Evolutionary conservation across 192 early-diverging fungal species (phyloP).

Genomic region (Backusella westeae): DNA sequence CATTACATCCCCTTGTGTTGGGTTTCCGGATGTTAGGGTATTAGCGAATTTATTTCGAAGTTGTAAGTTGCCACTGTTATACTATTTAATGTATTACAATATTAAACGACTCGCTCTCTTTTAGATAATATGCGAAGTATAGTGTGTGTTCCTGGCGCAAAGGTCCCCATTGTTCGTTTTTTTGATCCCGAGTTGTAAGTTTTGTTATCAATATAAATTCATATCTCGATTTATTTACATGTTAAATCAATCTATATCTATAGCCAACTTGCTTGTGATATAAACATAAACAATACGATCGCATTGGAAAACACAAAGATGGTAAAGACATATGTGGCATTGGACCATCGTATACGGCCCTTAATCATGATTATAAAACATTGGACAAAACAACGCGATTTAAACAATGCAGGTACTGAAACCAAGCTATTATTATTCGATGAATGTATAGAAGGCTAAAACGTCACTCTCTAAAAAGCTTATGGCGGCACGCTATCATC

Average conservation of each 20-base stretch:
- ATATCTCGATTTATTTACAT: not conserved
- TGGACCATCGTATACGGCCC: slow-evolving; percentile 83
- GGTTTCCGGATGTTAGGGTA: slow-evolving; percentile 69
- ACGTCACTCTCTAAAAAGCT: slow-evolving; percentile 42
- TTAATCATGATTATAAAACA: slow-evolving; percentile 90
- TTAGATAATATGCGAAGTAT: slow-evolving; percentile 78
- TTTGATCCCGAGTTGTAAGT: slow-evolving; percentile 85
- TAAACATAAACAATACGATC: slow-evolving; percentile 91
- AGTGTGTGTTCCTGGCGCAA: slow-evolving; percentile 77
- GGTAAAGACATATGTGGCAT: slow-evolving; percentile 84
- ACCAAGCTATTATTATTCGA: not conserved
- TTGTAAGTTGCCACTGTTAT: slow-evolving; percentile 38
- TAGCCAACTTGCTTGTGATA: slow-evolving; percentile 79
- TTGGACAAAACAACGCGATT: slow-evolving; percentile 80
- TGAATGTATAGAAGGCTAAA: not conserved
- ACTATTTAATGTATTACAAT: not conserved
- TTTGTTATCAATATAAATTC: not conserved
- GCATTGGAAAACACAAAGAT: slow-evolving; percentile 87
- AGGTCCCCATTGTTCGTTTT: slow-evolving; percentile 91
- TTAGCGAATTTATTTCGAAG: slow-evolving; percentile 71
- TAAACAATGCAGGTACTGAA: slow-evolving; percentile 81
- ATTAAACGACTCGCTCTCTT: not conserved
- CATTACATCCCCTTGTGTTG: slow-evolving; percentile 76
- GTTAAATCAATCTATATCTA: not conserved
- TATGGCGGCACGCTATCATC: slow-evolving; percentile 91